phyloP scores from a whole-genome alignment of 768 basidiomycete genomes.

The Suillus placidus region DNA sequence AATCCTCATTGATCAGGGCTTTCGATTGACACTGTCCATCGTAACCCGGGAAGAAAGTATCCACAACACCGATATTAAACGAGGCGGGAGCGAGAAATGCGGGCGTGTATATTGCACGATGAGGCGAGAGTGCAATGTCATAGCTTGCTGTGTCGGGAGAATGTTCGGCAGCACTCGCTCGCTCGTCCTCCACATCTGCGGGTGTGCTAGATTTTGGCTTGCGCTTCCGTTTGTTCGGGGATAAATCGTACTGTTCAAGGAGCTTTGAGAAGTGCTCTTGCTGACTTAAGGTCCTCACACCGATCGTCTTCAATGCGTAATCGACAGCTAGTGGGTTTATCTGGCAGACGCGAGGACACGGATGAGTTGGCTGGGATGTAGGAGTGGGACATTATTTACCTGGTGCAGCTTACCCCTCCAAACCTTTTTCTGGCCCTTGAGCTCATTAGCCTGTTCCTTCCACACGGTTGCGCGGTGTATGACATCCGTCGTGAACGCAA shows the following conservation, averaged over 20 bases:
- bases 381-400: not conserved
- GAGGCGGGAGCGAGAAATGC: conserved; percentile 35
- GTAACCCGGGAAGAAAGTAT: conserved; percentile 27
- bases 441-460: conserved; percentile 57
- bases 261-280: conserved; percentile 45
- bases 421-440: conserved; percentile 62
- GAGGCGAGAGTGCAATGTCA: conserved; percentile 19
- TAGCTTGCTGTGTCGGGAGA: conserved; percentile 10
- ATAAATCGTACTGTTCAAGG: conserved; percentile 20
- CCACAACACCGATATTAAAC: conserved; percentile 16
- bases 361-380: not conserved
- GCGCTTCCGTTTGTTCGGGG: conserved; percentile 11
- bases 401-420: conserved; percentile 45
- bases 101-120: conserved; percentile 40
- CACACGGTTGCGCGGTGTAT: conserved; percentile 54
- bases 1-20: conserved; percentile 21
- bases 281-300: conserved; percentile 40
- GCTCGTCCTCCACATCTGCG: conserved; percentile 22
- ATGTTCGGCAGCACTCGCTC: conserved; percentile 6
- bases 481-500: conserved; percentile 53
- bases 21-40: conserved; percentile 21
- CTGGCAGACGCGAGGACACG: conserved; percentile 32
- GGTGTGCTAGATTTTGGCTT: conserved; percentile 2
- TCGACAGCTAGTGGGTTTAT: conserved; percentile 46
- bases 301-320: conserved; percentile 53